These are phyloP conservation scores for Ogataea sp. DNA, from an alignment of 805 yeast genomes.

Conservation along the genomic window DNA sequence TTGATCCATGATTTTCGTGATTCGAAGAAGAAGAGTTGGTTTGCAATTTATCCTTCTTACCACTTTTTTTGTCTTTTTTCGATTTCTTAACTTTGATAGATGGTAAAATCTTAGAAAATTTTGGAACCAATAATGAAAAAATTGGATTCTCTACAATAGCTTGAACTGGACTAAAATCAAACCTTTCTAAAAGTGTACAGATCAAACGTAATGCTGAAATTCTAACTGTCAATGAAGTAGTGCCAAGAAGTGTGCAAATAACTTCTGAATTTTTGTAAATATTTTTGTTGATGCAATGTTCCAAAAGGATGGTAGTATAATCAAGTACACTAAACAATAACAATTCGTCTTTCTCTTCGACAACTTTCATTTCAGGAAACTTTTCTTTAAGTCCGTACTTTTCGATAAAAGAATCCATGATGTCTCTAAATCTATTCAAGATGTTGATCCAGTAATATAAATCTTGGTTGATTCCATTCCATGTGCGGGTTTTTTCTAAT, in stretches of 20 bases:
- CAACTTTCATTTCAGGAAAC: slow-evolving; percentile 35
- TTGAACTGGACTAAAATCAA: slow-evolving; percentile 19
- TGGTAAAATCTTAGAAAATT: slow-evolving; percentile 3
- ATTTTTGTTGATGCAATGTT: slow-evolving; percentile 59
- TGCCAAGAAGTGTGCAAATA: slow-evolving; percentile 47
- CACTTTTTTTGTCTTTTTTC: slow-evolving; percentile 3
- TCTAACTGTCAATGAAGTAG: slow-evolving; percentile 53
- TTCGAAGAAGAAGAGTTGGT: not conserved
- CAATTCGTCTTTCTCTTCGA: slow-evolving; percentile 37
- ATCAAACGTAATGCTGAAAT: slow-evolving; percentile 44
- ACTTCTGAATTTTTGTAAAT: slow-evolving; percentile 62
- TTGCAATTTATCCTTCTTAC: slow-evolving; percentile 4
- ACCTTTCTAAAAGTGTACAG: slow-evolving; percentile 55
- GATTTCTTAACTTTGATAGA: slow-evolving; percentile 2
- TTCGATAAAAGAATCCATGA: slow-evolving; percentile 45
- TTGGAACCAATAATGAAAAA: slow-evolving; percentile 22
- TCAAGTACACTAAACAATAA: slow-evolving; percentile 44
- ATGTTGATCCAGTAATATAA: slow-evolving; percentile 71
- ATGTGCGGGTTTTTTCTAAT: slow-evolving; percentile 13
- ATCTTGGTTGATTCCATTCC: slow-evolving; percentile 33
- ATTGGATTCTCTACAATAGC: slow-evolving; percentile 31
- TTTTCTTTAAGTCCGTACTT: slow-evolving; percentile 46
- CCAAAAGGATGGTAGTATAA: slow-evolving; percentile 57
- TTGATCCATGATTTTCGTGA: not conserved
- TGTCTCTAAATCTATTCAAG: slow-evolving; percentile 65